Percentiles rank a stretch among this genome's conserved stretches.
phyloP scores from a whole-genome alignment of 202 grass and related monocot genomes.

The Panicum hallii region DNA sequence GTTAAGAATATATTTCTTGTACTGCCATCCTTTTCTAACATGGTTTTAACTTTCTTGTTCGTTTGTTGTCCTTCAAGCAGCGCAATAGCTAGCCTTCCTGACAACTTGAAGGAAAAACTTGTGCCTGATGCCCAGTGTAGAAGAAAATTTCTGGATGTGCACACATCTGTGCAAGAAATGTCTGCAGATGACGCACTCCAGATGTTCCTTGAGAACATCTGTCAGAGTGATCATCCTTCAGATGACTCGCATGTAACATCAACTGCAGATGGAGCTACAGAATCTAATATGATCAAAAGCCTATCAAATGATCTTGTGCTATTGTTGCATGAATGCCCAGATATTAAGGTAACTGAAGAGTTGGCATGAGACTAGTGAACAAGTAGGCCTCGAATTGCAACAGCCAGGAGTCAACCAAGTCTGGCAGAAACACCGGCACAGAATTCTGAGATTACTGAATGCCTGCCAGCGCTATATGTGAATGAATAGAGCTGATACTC shows the following conservation, averaged over 20 bases:
- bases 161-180: constrained; percentile 58
- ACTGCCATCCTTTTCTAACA: neutral
- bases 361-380: constrained; percentile 48
- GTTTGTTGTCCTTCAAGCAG: constrained; percentile 45
- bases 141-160: constrained; percentile 52
- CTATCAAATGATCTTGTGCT: constrained; percentile 50
- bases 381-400: neutral
- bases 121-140: constrained; percentile 53
- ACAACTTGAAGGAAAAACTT: constrained; percentile 60
- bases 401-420: neutral
- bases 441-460: neutral
- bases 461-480: neutral
- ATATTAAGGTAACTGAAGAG: constrained; percentile 57
- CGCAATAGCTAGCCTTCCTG: constrained; percentile 62
- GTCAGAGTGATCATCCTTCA: constrained; percentile 35
- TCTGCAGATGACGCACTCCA: constrained; percentile 56
- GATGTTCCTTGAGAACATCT: constrained; percentile 60
- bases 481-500: neutral
- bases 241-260: constrained; percentile 37
- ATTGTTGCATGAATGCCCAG: constrained; percentile 55
- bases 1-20: neutral
- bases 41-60: neutral
- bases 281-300: constrained; percentile 54
- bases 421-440: neutral
- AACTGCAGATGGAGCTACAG: constrained; percentile 11